phyloP scores from a whole-genome alignment of 768 basidiomycete genomes.

The Tylopilus vinaceipallidus region DNA sequence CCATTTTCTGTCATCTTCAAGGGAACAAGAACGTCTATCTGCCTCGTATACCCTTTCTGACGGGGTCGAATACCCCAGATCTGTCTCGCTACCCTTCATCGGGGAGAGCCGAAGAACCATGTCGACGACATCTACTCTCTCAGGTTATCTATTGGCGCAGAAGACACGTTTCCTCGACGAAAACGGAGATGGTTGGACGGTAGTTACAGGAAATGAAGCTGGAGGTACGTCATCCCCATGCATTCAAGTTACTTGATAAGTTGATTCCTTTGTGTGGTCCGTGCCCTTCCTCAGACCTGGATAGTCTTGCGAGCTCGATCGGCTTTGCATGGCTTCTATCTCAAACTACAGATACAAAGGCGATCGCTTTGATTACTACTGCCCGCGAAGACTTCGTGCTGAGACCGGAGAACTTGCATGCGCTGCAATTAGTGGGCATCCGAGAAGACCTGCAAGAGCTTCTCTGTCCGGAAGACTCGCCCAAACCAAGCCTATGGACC shows the following conservation, averaged over 20 bases:
- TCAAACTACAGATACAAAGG: slow-evolving; percentile 38
- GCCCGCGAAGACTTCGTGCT: slow-evolving; percentile 66
- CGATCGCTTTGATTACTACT: slow-evolving; percentile 73
- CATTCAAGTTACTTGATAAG: background rate
- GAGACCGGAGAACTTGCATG: slow-evolving; percentile 85
- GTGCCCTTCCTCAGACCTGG: slow-evolving; percentile 64
- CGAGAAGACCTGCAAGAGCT: slow-evolving; percentile 50
- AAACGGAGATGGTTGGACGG: slow-evolving; percentile 65
- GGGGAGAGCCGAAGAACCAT: slow-evolving; percentile 14
- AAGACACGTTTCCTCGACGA: slow-evolving; percentile 64
- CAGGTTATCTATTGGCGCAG: slow-evolving; percentile 41
- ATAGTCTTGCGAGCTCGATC: slow-evolving; percentile 83
- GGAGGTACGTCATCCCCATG: slow-evolving; percentile 57
- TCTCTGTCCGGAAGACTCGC: slow-evolving; percentile 69
- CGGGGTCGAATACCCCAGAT: background rate
- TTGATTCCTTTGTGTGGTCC: background rate
- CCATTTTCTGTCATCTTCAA: no score
- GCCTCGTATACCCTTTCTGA: background rate
- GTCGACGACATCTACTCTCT: slow-evolving; percentile 27
- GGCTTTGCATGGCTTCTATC: slow-evolving; percentile 78
- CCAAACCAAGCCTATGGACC: slow-evolving; percentile 39
- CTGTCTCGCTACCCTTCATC: background rate
- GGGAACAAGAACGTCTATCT: background rate
- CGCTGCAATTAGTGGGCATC: slow-evolving; percentile 60
- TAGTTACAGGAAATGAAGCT: slow-evolving; percentile 95